Conservation (phyloP, 2,329 filamentous ascomycete genomes). For the Verticillium isaacii region DNA sequence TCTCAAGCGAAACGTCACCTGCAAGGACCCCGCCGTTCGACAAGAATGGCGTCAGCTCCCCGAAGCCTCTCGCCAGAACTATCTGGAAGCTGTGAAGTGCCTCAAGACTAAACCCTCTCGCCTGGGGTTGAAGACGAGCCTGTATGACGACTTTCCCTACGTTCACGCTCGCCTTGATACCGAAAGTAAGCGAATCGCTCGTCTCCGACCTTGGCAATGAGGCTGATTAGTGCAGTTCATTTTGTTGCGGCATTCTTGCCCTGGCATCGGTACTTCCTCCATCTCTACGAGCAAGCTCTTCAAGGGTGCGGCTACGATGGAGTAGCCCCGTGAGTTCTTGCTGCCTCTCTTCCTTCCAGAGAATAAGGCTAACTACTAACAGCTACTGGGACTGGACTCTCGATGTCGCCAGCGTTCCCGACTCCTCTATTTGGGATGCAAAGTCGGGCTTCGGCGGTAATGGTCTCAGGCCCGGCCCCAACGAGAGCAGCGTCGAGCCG, state of each 20-base stretch:
- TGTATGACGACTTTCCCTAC: conserved; percentile 27
- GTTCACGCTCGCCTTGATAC: conserved; percentile 16
- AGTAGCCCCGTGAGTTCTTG: neutral
- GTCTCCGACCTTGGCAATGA: too few species aligned
- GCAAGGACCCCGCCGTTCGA: neutral
- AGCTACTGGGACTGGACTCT: conserved; percentile 30
- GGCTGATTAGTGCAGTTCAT: conserved; percentile 17
- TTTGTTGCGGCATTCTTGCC: conserved; percentile 23
- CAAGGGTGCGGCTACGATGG: conserved; percentile 18
- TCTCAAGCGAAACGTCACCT: too few species aligned
- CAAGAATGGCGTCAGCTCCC: neutral
- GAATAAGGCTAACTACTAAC: neutral
- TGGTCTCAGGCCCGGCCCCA: conserved; percentile 9
- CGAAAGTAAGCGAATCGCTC: conserved; percentile 1
- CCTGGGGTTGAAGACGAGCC: conserved; percentile 15
- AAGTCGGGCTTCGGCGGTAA: conserved; percentile 24
- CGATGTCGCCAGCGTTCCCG: conserved; percentile 18
- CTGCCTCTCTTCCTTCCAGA: neutral
- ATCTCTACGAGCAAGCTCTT: conserved; percentile 23
- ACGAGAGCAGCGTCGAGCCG: neutral
- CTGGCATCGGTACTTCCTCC: conserved; percentile 29
- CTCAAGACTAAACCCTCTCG: conserved; percentile 19
- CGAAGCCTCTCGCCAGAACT: conserved; percentile 7
- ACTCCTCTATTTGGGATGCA: conserved; percentile 17
- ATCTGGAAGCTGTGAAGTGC: conserved; percentile 22